Base-by-base conservation (phyloP, 2,329 filamentous ascomycete species). In the Incumbomyces lentus region DNA sequence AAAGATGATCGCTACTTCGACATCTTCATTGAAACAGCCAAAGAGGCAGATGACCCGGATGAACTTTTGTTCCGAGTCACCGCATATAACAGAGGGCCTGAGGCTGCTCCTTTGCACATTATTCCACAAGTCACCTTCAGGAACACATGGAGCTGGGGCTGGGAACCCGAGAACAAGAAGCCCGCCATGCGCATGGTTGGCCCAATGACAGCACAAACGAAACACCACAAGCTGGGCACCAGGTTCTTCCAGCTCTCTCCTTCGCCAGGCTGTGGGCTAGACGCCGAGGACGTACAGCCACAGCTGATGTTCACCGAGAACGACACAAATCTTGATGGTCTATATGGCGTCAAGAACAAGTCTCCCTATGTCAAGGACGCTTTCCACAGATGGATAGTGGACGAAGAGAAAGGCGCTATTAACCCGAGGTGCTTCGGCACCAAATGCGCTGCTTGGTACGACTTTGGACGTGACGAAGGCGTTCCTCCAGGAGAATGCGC, bases 121-220 rank as follows among this genome's bases (percentile, higher is more conserved):
- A 72, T 95, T 36, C 90, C 90, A 7, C 92, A 96, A 50, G 79
- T 95, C 44, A 95, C 89, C 87, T 96, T 95, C 71, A 81, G 90
- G 54, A 96, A 96, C 64, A 95, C 89, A 2, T 96, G 92, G 92
- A 79, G 84, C 33, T 96, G 90, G 90, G 90, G 89, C 17, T 78
- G 84, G 52, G 86, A 95, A 60, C 64, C 79, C 10, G 70, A 74
- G 26, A 78, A 84, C 42, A 81, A 82, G 63, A 95, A 93, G 67
- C 92, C 90, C 0, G 79, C 73, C n/a, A 84, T 95, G 51, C 71
- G 74, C 43, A 74, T 79, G 52, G 68, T 80, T 19, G 76, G 73
- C 18, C 78, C 84, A 22, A 80, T 82, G 40, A 74, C 82, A 46
- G 82, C 80, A 46, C 81, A 85, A 59, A 84, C 87, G n/a, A 79